Evolutionary conservation across 2,329 filamentous ascomycete genomes (phyloP).

Genomic region (Hansfordia pulvinata): DNA sequence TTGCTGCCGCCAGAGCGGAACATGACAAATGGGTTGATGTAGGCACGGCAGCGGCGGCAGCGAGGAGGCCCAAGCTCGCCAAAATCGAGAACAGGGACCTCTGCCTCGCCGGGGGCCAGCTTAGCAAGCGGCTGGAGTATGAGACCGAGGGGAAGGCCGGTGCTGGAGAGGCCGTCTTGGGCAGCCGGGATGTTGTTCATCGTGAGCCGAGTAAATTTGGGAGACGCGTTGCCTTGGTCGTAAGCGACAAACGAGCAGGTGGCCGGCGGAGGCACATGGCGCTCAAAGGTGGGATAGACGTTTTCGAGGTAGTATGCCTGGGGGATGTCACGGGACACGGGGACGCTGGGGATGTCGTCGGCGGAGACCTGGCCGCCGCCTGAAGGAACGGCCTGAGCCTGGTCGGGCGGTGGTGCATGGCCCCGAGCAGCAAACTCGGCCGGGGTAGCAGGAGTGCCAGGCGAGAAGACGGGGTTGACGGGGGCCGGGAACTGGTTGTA

Average conservation of each 20-base stretch:
- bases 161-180: constrained; percentile 65
- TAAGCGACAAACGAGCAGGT: constrained; percentile 82
- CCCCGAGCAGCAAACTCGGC: constrained; percentile 32
- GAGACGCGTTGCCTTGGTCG: constrained; percentile 93
- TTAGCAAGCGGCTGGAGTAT: constrained; percentile 78
- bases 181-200: constrained; percentile 86
- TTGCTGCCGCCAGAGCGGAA: constrained; percentile 91
- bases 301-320: constrained; percentile 78
- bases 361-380: constrained; percentile 67
- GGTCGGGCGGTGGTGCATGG: constrained; percentile 18
- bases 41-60: constrained; percentile 84
- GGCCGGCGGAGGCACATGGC: constrained; percentile 79
- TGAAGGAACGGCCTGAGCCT: constrained; percentile 32
- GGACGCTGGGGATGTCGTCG: constrained; percentile 87
- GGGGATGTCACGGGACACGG: constrained; percentile 66
- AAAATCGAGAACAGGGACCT: constrained; percentile 89
- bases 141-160: constrained; percentile 75
- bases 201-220: constrained; percentile 82
- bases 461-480: constrained; percentile 36
- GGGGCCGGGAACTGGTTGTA: constrained; percentile 51
- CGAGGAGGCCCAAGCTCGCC: constrained; percentile 80
- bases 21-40: constrained; percentile 99
- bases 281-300: constrained; percentile 91
- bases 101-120: constrained; percentile 69
- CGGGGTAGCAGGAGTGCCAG: constrained; percentile 24